Base-by-base conservation (phyloP, 352 stramenopile genomes). In the Globisporangium orthogonon region DNA sequence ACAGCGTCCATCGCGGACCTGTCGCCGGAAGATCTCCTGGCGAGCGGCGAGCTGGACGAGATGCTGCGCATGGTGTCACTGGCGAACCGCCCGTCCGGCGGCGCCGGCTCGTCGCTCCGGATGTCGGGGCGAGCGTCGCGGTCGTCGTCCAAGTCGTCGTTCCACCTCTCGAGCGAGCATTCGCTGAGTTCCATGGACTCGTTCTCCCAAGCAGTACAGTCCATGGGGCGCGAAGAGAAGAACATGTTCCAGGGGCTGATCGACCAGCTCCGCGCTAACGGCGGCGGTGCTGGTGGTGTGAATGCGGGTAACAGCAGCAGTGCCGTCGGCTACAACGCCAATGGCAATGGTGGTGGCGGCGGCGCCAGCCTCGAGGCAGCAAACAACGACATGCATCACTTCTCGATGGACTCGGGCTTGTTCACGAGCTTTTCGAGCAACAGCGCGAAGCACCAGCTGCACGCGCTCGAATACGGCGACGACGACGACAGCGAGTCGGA, bases 21-120 rank as follows among this genome's bases (percentile, higher is more conserved):
- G 71, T 89, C 79, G 31, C 82, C 82, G 0, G 82, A 91, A 35
- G 82, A 89, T 33, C 55, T 91, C 31, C 69, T 91, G 18, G 82
- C 75, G 4, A 91, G 82, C 69, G 82, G 82, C 4, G 82, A 91
- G 65, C 66, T 91, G 43, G 82, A 91, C 48, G 82, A 91, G 55
- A 89, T 91, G 70, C 76, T 91, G 39, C 71, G 73, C 28, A 73
- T 79, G 3, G 69, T 89, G 28, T 91, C 76, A 29, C 80, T 91
- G 57, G 79, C 72, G 43, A 86, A 88, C 17, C 58, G 47, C 17
- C 45, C 61, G 23, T 54, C 62, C 23, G 23, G 23, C 6, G 62
- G 64, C 46, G 64, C 58, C 0, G 60, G 50, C 40, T 67, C 68
- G 56, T 71, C 77, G 56, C 69, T 79, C 40, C 74, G 66, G 39